These are phyloP conservation scores for Posidonia australis DNA, from an alignment of 106 monocot species.

Conservation along the genomic window DNA sequence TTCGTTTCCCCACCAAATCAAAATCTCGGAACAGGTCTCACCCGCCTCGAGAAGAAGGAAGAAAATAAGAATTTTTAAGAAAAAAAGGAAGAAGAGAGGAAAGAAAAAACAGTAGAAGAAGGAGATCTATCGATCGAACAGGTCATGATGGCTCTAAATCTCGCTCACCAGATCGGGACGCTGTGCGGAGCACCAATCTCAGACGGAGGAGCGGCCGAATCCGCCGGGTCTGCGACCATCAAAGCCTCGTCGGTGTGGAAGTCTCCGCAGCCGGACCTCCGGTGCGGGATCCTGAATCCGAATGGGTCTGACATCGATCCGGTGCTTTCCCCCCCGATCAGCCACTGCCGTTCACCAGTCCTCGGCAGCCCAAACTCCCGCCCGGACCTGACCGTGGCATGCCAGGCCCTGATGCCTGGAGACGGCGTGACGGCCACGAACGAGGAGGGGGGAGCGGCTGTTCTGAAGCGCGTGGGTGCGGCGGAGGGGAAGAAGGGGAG, in stretches of 20 bases:
- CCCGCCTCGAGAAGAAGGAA: too few species aligned
- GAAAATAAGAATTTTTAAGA: too few species aligned
- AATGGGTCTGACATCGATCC: conserved; percentile 8
- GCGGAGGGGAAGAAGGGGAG: neutral
- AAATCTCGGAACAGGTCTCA: too few species aligned
- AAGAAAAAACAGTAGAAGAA: too few species aligned
- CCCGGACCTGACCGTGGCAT: conserved; percentile 28
- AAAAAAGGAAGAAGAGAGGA: too few species aligned
- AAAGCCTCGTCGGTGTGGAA: conserved; percentile 7
- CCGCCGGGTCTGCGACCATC: neutral
- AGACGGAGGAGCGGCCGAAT: neutral
- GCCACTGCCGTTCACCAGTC: conserved; percentile 31
- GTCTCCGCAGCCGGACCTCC: conserved; percentile 15
- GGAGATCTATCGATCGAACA: neutral
- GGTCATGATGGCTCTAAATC: conserved; percentile 28
- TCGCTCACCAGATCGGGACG: conserved; percentile 33
- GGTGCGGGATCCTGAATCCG: conserved; percentile 19
- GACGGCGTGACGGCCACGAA: conserved; percentile 1
- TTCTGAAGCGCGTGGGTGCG: conserved; percentile 4
- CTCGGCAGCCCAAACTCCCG: neutral
- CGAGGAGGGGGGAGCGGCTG: conserved; percentile 4
- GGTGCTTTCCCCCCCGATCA: conserved; percentile 29
- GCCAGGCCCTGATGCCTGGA: conserved; percentile 23
- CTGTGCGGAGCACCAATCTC: conserved; percentile 15
- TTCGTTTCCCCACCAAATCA: too few species aligned